Percentiles rank a stretch among this genome's conserved stretches.
Evolutionary conservation across 805 yeast genomes (phyloP).

Genomic region (Zygosaccharomyces bailii): DNA sequence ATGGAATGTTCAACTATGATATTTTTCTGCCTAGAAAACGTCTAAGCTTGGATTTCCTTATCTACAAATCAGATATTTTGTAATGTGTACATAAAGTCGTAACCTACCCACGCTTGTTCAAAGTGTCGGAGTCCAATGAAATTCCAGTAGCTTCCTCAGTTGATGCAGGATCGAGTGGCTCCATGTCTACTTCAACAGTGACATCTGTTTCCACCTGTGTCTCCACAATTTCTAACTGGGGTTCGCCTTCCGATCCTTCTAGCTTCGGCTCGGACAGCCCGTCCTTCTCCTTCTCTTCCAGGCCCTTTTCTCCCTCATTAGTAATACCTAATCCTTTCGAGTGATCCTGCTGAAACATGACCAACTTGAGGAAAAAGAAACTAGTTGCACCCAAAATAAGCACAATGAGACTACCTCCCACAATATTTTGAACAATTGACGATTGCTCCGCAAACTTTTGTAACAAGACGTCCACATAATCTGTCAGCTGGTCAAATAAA

Average conservation of each 20-base stretch:
- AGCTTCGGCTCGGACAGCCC: neutral
- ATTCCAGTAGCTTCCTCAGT: neutral
- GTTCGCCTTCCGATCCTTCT: neutral
- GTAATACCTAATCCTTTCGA: neutral
- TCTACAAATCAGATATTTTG: too few species aligned
- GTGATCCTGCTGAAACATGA: slow-evolving; percentile 1
- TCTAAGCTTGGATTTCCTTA: too few species aligned
- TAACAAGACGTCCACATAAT: neutral
- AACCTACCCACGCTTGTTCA: neutral
- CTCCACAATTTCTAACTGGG: neutral
- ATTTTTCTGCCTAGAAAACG: too few species aligned
- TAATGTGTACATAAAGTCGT: too few species aligned
- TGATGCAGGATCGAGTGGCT: neutral
- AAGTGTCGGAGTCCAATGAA: neutral
- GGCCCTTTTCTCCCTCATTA: neutral
- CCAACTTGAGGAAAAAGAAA: slow-evolving; percentile 2
- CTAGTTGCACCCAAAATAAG: neutral
- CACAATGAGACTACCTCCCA: slow-evolving; percentile 2
- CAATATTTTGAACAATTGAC: slow-evolving; percentile 1
- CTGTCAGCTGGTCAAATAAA: slow-evolving; percentile 2
- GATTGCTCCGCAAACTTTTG: slow-evolving; percentile 4
- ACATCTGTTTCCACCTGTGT: neutral
- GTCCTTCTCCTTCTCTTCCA: neutral
- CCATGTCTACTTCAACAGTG: neutral
- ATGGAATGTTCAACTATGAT: too few species aligned